phyloP scores from a whole-genome alignment of 495 filamentous ascomycete genomes.

The Tuber magnatum region DNA sequence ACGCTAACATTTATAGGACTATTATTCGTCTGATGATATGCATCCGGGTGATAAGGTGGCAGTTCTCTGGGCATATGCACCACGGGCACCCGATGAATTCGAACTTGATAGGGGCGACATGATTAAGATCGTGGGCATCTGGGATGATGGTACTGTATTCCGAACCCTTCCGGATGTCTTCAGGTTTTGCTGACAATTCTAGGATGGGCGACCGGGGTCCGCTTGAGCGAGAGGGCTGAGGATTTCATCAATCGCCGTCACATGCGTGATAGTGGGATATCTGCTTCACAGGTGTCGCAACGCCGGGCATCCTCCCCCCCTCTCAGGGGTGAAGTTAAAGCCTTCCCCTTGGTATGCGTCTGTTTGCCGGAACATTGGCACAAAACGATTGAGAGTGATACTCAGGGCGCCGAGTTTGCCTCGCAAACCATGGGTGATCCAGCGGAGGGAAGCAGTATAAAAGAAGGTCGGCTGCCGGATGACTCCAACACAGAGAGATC shows the following conservation, averaged over 20 bases:
- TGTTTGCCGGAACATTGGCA: constrained; percentile 96
- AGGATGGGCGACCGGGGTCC: constrained; percentile 84
- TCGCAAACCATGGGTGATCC: constrained; percentile 18
- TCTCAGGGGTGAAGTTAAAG: constrained; percentile 81
- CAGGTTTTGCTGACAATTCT: constrained; percentile 5
- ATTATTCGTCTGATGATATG: constrained; percentile 96
- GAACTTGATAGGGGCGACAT: constrained; percentile 92
- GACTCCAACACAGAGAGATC: constrained; percentile 13
- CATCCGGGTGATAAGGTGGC: constrained; percentile 83
- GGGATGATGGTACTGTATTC: constrained; percentile 70
- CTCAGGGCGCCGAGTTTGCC: constrained; percentile 25
- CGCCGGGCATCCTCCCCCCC: constrained; percentile 57
- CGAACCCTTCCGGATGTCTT: background rate
- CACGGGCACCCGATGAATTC: constrained; percentile 88
- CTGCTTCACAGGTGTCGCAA: constrained; percentile 48
- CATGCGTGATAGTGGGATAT: constrained; percentile 89
- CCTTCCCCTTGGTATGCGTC: constrained; percentile 95
- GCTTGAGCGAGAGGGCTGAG: constrained; percentile 74
- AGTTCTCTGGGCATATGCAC: constrained; percentile 93
- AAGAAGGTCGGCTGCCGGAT: constrained; percentile 23
- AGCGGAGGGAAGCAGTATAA: constrained; percentile 9
- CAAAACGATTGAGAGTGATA: constrained; percentile 88
- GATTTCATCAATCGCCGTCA: constrained; percentile 74
- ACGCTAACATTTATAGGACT: constrained; percentile 50
- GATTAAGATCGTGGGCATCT: constrained; percentile 97